Base-by-base conservation (phyloP, 2,329 filamentous ascomycete genomes). In the Nothopassalora personata region DNA sequence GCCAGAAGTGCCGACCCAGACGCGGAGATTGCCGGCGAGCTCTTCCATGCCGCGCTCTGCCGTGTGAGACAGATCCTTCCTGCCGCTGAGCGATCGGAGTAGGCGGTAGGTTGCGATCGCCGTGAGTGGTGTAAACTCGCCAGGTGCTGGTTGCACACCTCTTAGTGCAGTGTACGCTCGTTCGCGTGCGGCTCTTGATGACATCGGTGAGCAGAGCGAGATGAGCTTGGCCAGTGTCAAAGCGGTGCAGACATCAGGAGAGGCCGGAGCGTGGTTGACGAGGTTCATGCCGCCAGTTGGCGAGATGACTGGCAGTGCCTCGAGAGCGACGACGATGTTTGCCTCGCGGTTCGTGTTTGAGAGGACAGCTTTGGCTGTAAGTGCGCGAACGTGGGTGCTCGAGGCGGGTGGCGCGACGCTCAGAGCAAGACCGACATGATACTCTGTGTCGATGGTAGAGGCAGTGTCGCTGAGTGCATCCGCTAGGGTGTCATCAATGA, bases 391-490 rank as follows among this genome's bases (percentile, higher is more conserved):
- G 54, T 84, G 80, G 2, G 89, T 87, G 23, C 85, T 84, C 1
- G 91, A 96, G 11, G 88, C 89, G 39, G 88, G 85, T 0, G 93
- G 93, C 0, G 92, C 90, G 7, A 86, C 83, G 59, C 83, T 82
- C 62, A 90, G 80, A 1, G 92, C 90, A 34, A 90, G 79, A 0
- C 84, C 80, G 33, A 96, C 79, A 36, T 76, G 71, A 61, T 72
- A 73, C 56, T 79, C 76, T 60, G 84, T 78, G 45, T 71, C 59
- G 73, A 77, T 57, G 57, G 66, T 75, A 10, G 73, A 71, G 2
- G 74, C 71, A 18, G 77, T 75, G 10, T 80, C 78, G 59, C 82
- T 81, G 33, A 79, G 73, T 13, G 77, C 75, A 46, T 83, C 81
- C 11, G 85, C 78, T 30, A 97, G 80, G 2, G 85, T 86, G 58